Conservation (phyloP, 1,139 yeast genomes). For the Suhomyces bribrorum region DNA sequence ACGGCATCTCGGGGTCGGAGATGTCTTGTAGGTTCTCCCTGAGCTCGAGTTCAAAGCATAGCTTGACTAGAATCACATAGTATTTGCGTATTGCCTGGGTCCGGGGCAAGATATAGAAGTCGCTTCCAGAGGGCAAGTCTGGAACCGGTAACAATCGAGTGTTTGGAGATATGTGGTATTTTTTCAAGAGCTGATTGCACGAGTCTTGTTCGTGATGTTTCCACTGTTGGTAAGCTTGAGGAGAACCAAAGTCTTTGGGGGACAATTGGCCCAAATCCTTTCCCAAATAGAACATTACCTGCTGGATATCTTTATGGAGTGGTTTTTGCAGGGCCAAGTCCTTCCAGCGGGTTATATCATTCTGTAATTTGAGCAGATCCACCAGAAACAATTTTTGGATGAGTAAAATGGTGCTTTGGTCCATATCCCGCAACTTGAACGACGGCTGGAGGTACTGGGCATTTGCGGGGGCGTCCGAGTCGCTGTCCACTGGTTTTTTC, state of each 20-base stretch:
- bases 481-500: slow-evolving; percentile 8
- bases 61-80: slow-evolving; percentile 29
- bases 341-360: slow-evolving; percentile 47
- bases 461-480: slow-evolving; percentile 4
- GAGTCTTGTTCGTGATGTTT: slow-evolving; percentile 44
- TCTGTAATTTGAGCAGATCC: slow-evolving; percentile 46
- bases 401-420: slow-evolving; percentile 37
- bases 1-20: slow-evolving; percentile 24
- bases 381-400: slow-evolving; percentile 44
- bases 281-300: slow-evolving; percentile 38
- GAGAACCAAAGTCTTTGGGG: slow-evolving; percentile 44
- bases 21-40: slow-evolving; percentile 17
- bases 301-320: slow-evolving; percentile 48
- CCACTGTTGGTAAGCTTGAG: slow-evolving; percentile 52
- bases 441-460: slow-evolving; percentile 44
- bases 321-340: slow-evolving; percentile 45
- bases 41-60: slow-evolving; percentile 30
- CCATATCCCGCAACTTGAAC: slow-evolving; percentile 52
- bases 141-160: slow-evolving; percentile 34
- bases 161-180: slow-evolving; percentile 42
- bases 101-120: slow-evolving; percentile 46
- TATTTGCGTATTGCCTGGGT: slow-evolving; percentile 31
- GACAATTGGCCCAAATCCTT: slow-evolving; percentile 44
- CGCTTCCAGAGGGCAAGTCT: slow-evolving; percentile 33
- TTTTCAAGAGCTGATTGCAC: slow-evolving; percentile 38